Evolutionary conservation across 2,329 filamentous ascomycete species (phyloP).

Genomic region (Aureobasidium vineae): DNA sequence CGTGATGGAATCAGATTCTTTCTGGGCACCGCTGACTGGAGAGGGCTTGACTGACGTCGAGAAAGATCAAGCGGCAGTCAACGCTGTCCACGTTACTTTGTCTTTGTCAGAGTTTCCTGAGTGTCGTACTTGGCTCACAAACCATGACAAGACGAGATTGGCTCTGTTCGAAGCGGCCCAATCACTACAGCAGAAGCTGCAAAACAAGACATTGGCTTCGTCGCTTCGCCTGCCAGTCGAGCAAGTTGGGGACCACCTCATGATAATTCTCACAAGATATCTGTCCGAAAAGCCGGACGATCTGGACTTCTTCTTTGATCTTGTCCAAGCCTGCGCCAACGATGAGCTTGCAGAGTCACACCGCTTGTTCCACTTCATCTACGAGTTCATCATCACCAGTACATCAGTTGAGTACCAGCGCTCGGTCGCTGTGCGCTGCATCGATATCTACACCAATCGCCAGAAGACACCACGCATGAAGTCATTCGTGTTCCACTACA

Average conservation of each 20-base stretch:
- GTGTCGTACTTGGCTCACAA: constrained; percentile 64
- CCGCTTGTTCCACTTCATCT: constrained; percentile 76
- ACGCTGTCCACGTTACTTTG: constrained; percentile 80
- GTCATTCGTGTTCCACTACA: constrained; percentile 83
- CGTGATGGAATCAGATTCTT: constrained; percentile 68
- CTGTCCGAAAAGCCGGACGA: constrained; percentile 65
- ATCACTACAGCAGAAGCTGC: constrained; percentile 73
- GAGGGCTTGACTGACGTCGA: constrained; percentile 60
- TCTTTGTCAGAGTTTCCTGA: constrained; percentile 68
- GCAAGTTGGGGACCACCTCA: constrained; percentile 84
- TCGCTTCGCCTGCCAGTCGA: constrained; percentile 78
- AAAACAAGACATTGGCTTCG: constrained; percentile 65
- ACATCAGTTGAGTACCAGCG: constrained; percentile 85
- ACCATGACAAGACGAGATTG: constrained; percentile 57
- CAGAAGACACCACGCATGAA: constrained; percentile 84
- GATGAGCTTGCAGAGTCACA: constrained; percentile 78
- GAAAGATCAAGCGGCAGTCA: constrained; percentile 76
- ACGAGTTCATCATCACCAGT: constrained; percentile 76
- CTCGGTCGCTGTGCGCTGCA: constrained; percentile 74
- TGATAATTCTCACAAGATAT: constrained; percentile 79
- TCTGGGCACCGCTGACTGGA: constrained; percentile 64
- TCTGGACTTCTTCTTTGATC: constrained; percentile 74
- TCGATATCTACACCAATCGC: constrained; percentile 81
- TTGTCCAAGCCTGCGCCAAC: constrained; percentile 79
- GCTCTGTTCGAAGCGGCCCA: constrained; percentile 65